These are phyloP conservation scores for Petunia secreta DNA, from an alignment of 257 asterid genomes.

Conservation along the genomic window DNA sequence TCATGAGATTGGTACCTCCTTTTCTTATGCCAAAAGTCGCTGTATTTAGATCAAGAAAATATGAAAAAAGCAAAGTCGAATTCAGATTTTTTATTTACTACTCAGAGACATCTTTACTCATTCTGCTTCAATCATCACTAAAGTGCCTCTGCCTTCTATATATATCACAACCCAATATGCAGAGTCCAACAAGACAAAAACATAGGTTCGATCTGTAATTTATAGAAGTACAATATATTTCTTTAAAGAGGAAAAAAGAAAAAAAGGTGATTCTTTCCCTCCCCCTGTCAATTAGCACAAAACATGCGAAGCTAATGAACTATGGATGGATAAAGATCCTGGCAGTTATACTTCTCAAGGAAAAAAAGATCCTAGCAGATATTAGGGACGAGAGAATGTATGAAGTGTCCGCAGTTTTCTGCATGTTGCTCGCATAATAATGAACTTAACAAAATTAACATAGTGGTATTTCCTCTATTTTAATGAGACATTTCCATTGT, in stretches of 20 bases:
- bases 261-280: neutral
- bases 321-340: neutral
- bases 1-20: neutral
- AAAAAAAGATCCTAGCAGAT: neutral
- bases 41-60: neutral
- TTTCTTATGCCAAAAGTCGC: neutral
- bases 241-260: neutral
- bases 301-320: neutral
- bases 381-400: no score
- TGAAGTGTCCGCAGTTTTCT: no score
- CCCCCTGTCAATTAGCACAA: neutral
- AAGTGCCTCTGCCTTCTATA: neutral
- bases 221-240: neutral
- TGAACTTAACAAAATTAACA: no score
- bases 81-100: neutral
- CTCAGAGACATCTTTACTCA: neutral
- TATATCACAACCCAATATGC: neutral
- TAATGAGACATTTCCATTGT: neutral
- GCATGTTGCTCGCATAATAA: no score
- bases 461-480: no score
- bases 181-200: neutral
- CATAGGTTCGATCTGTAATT: neutral
- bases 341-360: neutral
- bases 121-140: constrained; percentile 7
- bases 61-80: neutral